Percentiles rank a stretch among this genome's conserved stretches.
phyloP scores from a whole-genome alignment of 257 asterid species.

The Paraleonurus japonicus region DNA sequence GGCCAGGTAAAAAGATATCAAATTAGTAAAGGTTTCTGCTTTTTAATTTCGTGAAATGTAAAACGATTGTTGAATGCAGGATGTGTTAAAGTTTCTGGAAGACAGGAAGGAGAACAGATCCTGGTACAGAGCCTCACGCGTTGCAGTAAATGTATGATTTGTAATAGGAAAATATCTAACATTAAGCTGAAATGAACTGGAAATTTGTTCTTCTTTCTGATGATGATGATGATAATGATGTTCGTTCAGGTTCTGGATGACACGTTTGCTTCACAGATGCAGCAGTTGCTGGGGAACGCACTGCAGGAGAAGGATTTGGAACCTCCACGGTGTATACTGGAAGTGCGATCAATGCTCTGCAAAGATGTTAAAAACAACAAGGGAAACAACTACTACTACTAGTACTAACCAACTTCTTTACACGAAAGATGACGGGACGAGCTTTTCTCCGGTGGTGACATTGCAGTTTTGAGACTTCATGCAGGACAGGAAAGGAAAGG shows the following conservation, averaged over 20 bases:
- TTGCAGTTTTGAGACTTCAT: not conserved
- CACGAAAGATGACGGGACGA: no score
- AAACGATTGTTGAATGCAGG: slow-evolving; percentile 45
- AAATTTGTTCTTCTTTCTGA: not conserved
- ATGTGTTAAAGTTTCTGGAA: slow-evolving; percentile 70
- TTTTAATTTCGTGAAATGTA: not conserved
- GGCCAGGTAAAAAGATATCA: slow-evolving; percentile 62
- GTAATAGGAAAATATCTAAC: no score
- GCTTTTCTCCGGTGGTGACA: not conserved
- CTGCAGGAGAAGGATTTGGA: slow-evolving; percentile 80
- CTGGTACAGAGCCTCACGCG: slow-evolving; percentile 83
- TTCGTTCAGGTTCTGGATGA: slow-evolving; percentile 89
- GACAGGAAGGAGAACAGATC: slow-evolving; percentile 73
- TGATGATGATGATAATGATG: no score
- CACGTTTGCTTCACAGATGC: slow-evolving; percentile 89
- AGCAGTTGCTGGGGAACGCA: slow-evolving; percentile 70
- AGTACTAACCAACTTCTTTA: not conserved
- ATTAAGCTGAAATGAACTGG: not conserved
- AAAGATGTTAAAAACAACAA: slow-evolving; percentile 63
- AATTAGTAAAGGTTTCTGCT: not conserved
- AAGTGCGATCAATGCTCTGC: slow-evolving; percentile 90
- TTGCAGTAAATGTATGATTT: slow-evolving; percentile 82
- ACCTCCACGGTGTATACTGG: slow-evolving; percentile 70
- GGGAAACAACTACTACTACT: slow-evolving; percentile 62
- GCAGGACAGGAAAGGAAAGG: no score